Evolutionary conservation across 2,329 filamentous ascomycete genomes (phyloP).

Genomic region (Westerdykella aurantiaca): DNA sequence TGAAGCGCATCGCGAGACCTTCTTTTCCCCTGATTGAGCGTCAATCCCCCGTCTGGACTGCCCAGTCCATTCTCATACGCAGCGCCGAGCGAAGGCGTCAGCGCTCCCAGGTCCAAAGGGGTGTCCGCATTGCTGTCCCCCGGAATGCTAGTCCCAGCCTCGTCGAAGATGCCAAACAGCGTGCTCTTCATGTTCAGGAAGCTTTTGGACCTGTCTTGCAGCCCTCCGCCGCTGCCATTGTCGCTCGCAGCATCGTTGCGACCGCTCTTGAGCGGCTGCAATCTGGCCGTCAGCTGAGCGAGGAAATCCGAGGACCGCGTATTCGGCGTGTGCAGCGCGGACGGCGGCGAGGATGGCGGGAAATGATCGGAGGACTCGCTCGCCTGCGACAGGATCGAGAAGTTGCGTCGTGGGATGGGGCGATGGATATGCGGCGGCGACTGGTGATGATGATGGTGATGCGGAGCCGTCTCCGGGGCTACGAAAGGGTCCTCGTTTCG

Average conservation of each 20-base stretch:
- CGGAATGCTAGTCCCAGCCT: constrained; percentile 9
- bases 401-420: constrained; percentile 36
- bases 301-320: constrained; percentile 30
- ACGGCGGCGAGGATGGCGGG: constrained; percentile 7
- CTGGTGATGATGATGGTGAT: constrained; percentile 3
- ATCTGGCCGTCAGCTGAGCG: constrained; percentile 33
- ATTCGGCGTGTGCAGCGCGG: constrained; percentile 13
- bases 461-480: constrained; percentile 15
- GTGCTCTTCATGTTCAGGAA: constrained; percentile 85
- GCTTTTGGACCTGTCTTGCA: constrained; percentile 58
- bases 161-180: constrained; percentile 79
- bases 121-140: constrained; percentile 54
- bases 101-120: constrained; percentile 72
- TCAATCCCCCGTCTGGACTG: constrained; percentile 22
- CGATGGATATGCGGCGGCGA: constrained; percentile 31
- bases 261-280: constrained; percentile 26
- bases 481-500: constrained; percentile 20
- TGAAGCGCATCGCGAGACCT: constrained; percentile 5
- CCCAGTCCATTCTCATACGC: constrained; percentile 18
- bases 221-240: constrained; percentile 14
- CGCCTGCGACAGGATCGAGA: constrained; percentile 15
- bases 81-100: constrained; percentile 52
- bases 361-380: constrained; percentile 24
- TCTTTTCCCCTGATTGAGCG: constrained; percentile 15
- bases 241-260: constrained; percentile 19